These are phyloP conservation scores for Diacronema lutheri DNA, from an alignment of 78 protist species.

Conservation along the genomic window DNA sequence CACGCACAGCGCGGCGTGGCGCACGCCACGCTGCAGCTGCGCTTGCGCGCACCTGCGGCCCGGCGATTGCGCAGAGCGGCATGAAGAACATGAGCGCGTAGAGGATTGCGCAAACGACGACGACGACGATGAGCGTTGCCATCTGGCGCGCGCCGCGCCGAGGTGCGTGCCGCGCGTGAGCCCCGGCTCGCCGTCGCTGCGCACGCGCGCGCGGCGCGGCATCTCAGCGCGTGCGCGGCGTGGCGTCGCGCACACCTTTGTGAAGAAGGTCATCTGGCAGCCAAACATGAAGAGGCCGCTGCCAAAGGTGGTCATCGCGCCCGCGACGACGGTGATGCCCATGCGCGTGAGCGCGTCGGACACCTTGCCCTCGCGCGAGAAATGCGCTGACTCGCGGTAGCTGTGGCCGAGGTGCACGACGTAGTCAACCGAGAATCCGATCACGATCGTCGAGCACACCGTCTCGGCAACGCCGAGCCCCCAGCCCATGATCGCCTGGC, in stretches of 20 bases:
- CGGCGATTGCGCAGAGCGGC: conserved; percentile 6
- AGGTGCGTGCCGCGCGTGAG: no score
- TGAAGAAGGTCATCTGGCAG: conserved; percentile 31
- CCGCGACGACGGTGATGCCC: conserved; percentile 41
- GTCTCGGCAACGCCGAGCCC: conserved; percentile 32
- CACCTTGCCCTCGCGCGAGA: neutral
- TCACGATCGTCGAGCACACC: neutral
- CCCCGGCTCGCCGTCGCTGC: no score
- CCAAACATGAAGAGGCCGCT: neutral
- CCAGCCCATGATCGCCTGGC: neutral
- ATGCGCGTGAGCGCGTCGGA: conserved; percentile 1
- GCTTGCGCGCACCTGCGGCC: conserved; percentile 1
- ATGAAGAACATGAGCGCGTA: conserved; percentile 39
- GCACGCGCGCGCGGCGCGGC: no score
- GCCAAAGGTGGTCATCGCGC: conserved; percentile 28
- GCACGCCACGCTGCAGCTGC: no score
- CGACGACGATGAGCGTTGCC: conserved; percentile 18
- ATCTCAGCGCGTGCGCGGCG: no score
- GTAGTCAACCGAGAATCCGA: conserved; percentile 38
- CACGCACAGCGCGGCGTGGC: no score
- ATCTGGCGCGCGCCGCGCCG: neutral
- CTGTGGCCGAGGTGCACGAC: conserved; percentile 31
- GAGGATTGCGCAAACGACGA: neutral
- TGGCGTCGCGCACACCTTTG: neutral
- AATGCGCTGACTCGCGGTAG: conserved; percentile 1